Percentiles rank a stretch among this genome's conserved stretches.
Conservation (phyloP, 148 eudicot species). For the Amaranthus palmeri region DNA sequence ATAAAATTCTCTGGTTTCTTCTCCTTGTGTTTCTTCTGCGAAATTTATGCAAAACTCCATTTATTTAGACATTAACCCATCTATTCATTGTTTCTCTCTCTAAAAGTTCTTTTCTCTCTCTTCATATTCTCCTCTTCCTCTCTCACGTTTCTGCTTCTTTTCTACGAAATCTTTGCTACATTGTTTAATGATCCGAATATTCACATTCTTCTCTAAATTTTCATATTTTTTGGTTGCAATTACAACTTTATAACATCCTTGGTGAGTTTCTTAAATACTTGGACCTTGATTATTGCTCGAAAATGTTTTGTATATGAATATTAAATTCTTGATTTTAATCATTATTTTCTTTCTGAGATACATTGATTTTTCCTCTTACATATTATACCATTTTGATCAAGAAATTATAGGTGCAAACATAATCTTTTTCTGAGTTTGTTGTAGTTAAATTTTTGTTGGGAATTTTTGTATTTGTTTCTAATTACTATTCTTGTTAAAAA, state of each 20-base stretch:
- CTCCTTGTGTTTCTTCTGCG: constrained; percentile 51
- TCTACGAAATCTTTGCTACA: constrained; percentile 14
- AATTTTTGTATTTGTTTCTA: background rate
- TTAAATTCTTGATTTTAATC: background rate
- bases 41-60: constrained; percentile 35
- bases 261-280: constrained; percentile 16
- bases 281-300: background rate
- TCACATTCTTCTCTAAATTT: constrained; percentile 9
- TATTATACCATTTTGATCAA: background rate
- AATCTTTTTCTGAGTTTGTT: background rate
- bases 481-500: background rate
- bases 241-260: background rate
- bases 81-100: constrained; percentile 14
- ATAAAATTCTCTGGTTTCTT: constrained; percentile 33
- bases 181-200: constrained; percentile 36
- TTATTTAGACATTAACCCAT: background rate
- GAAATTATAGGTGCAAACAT: background rate
- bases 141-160: constrained; percentile 13
- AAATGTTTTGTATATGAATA: background rate
- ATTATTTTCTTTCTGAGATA: background rate
- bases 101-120: constrained; percentile 27
- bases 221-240: background rate
- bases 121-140: constrained; percentile 17
- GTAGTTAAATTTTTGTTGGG: background rate
- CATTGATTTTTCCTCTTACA: background rate